Percentiles rank a stretch among this genome's conserved stretches.
phyloP scores from a whole-genome alignment of 805 yeast genomes.

The Blastobotrys parvus region DNA sequence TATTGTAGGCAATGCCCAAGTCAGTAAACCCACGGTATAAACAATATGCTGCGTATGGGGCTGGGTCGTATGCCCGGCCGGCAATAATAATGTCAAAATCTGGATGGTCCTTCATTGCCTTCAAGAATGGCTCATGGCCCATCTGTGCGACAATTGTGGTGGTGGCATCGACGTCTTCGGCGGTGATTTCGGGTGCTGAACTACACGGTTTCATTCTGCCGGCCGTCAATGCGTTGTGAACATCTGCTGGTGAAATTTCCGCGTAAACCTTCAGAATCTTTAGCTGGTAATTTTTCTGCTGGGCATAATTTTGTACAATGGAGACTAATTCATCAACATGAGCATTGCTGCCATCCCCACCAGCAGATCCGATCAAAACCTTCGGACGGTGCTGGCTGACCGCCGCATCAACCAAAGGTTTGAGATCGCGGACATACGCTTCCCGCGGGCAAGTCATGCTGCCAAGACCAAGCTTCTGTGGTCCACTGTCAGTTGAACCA shows the following conservation, averaged over 20 bases:
- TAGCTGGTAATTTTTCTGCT: slow-evolving; percentile 1
- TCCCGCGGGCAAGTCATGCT: background rate
- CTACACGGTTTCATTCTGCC: background rate
- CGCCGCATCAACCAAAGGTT: no score
- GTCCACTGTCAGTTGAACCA: slow-evolving; percentile 8
- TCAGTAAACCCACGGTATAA: background rate
- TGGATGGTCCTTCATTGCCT: slow-evolving; percentile 6
- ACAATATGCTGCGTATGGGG: slow-evolving; percentile 7
- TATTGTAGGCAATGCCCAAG: slow-evolving; percentile 2
- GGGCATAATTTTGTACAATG: no score
- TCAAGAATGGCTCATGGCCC: slow-evolving; percentile 5
- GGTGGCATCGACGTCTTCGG: background rate
- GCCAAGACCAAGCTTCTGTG: slow-evolving; percentile 6
- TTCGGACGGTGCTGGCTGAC: no score
- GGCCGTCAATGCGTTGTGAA: background rate
- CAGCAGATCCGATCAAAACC: no score
- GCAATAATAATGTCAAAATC: slow-evolving; percentile 7
- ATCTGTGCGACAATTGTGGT: slow-evolving; percentile 6
- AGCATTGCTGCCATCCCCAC: no score
- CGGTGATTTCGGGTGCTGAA: background rate
- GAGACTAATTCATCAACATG: no score
- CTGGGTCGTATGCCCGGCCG: slow-evolving; percentile 8
- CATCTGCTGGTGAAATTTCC: background rate
- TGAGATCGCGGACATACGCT: no score
- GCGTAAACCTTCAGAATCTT: slow-evolving; percentile 1